phyloP scores from a whole-genome alignment of 306 rosid species.

The Acacia acuminata region DNA sequence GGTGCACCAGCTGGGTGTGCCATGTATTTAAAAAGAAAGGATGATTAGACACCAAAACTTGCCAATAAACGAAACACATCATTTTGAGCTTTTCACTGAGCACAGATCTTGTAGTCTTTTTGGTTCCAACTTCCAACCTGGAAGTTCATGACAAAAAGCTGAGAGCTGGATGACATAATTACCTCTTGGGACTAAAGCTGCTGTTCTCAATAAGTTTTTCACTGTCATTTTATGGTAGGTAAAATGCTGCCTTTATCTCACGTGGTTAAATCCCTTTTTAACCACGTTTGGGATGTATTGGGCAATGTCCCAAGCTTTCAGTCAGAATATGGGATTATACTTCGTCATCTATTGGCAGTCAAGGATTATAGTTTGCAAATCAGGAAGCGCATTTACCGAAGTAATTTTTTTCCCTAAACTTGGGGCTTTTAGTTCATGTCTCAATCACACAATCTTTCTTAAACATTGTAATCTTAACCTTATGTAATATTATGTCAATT shows the following conservation, averaged over 20 bases:
- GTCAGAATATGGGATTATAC: slow-evolving; percentile 78
- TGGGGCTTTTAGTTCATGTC: slow-evolving; percentile 22
- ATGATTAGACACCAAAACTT: slow-evolving; percentile 1
- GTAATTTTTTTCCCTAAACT: slow-evolving; percentile 46
- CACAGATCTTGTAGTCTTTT: slow-evolving; percentile 4
- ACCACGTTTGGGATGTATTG: slow-evolving; percentile 78
- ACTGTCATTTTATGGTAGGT: slow-evolving; percentile 45
- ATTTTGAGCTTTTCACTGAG: not conserved
- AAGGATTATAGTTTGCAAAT: slow-evolving; percentile 82
- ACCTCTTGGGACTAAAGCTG: not conserved
- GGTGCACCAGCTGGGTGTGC: not conserved
- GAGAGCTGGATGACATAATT: not conserved
- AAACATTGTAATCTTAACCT: not conserved
- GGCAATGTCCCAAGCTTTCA: slow-evolving; percentile 77
- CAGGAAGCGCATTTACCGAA: slow-evolving; percentile 71
- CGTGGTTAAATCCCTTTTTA: slow-evolving; percentile 71
- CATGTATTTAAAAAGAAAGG: not conserved
- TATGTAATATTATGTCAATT: slow-evolving; percentile 20
- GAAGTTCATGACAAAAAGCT: not conserved
- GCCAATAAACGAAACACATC: not conserved
- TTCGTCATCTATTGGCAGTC: slow-evolving; percentile 71
- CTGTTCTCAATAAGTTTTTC: slow-evolving; percentile 4
- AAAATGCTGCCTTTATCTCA: slow-evolving; percentile 56
- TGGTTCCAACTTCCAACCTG: not conserved
- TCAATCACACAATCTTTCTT: slow-evolving; percentile 25